Evolutionary conservation across 257 asterid species (phyloP).

Genomic region (Solanum tarijense): DNA sequence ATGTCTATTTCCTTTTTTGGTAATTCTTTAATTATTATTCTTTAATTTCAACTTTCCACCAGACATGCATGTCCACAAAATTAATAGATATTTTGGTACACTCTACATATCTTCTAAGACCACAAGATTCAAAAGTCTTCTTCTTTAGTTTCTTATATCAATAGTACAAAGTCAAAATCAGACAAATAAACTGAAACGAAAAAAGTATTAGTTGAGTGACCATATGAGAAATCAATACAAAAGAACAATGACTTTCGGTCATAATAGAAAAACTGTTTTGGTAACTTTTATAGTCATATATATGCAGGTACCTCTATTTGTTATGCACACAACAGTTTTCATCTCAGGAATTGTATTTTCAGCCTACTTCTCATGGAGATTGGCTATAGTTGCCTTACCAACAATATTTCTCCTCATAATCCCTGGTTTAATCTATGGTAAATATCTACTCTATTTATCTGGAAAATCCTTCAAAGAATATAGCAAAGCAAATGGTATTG

Average conservation of each 20-base stretch:
- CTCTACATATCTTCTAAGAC: not conserved
- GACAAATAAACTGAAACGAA: too few relatives aligned
- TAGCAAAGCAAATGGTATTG: conserved; percentile 47
- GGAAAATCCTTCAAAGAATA: conserved; percentile 52
- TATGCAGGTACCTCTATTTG: conserved; percentile 58
- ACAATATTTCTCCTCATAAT: conserved; percentile 47
- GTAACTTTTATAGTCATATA: not conserved
- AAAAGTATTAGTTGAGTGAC: not conserved
- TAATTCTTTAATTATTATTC: too few relatives aligned
- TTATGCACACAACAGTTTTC: conserved; percentile 67
- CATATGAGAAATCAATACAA: not conserved
- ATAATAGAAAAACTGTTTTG: not conserved
- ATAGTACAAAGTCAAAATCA: not conserved
- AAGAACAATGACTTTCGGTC: not conserved
- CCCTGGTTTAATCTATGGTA: conserved; percentile 68
- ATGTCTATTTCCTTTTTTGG: too few relatives aligned
- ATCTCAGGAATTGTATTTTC: conserved; percentile 61
- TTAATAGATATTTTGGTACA: not conserved
- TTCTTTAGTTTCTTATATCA: not conserved
- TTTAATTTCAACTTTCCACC: not conserved
- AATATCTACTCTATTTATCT: conserved; percentile 43
- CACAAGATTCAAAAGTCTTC: not conserved
- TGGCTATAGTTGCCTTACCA: conserved; percentile 66
- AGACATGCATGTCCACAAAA: not conserved
- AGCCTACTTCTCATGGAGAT: conserved; percentile 63